Percentiles rank a stretch among this genome's conserved stretches.
Evolutionary conservation across 2,329 filamentous ascomycete species (phyloP).

Genomic region (Verruconis gallopava): DNA sequence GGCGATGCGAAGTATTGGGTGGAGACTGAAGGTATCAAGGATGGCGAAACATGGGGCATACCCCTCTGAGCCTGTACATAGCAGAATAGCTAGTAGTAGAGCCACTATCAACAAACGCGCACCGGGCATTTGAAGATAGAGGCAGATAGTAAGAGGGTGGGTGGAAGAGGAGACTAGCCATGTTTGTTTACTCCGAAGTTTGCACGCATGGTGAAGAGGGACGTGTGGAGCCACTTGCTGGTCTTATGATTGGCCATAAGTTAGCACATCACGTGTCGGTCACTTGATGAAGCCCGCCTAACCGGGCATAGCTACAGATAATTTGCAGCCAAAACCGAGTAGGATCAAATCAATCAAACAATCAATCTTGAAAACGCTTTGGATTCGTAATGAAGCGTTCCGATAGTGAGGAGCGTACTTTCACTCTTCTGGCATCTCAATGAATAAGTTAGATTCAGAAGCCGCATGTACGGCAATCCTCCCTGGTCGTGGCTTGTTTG

Average conservation of each 20-base stretch:
- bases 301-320: slow-evolving; percentile 5
- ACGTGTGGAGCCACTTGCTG: too few relatives aligned
- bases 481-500: too few relatives aligned
- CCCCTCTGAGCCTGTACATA: neutral
- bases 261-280: neutral
- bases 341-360: too few relatives aligned
- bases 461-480: too few relatives aligned
- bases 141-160: neutral
- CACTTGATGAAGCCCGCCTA: neutral
- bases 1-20: neutral
- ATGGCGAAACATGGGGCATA: slow-evolving; percentile 1
- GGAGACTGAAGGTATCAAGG: slow-evolving; percentile 1
- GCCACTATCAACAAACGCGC: neutral
- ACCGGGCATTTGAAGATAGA: neutral
- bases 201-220: slow-evolving; percentile 1
- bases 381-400: too few relatives aligned
- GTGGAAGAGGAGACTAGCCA: neutral
- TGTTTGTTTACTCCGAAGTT: neutral
- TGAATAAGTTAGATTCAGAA: too few relatives aligned
- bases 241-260: too few relatives aligned
- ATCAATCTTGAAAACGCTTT: too few relatives aligned
- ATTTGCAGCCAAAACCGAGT: slow-evolving; percentile 3
- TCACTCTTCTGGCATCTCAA: too few relatives aligned
- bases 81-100: neutral
- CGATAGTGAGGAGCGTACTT: too few relatives aligned